Evolutionary conservation across 202 grass and related monocot genomes (phyloP).

Genomic region (Eragrostis tef): DNA sequence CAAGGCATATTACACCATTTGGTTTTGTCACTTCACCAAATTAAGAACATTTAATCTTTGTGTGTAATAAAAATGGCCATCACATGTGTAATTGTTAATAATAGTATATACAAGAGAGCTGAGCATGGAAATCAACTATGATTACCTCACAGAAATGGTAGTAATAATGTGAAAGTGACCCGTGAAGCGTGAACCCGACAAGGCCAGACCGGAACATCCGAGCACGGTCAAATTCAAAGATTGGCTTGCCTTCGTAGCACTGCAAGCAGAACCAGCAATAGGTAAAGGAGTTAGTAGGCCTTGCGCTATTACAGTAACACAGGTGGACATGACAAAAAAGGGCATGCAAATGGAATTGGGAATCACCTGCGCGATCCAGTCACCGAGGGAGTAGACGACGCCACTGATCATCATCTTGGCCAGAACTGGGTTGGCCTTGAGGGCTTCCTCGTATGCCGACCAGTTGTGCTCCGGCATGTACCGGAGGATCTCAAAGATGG

Average conservation of each 20-base stretch:
- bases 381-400: constrained; percentile 92
- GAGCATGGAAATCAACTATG: not conserved
- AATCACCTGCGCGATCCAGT: constrained; percentile 91
- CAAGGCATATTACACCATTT: not conserved
- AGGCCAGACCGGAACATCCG: constrained; percentile 89
- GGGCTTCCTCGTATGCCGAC: constrained; percentile 89
- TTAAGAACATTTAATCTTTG: not conserved
- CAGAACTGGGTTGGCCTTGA: constrained; percentile 89
- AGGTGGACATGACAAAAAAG: not conserved
- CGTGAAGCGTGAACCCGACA: constrained; percentile 90
- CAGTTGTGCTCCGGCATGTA: constrained; percentile 97
- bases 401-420: constrained; percentile 99
- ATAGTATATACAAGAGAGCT: not conserved
- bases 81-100: not conserved
- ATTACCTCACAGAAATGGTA: constrained; percentile 88
- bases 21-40: not conserved
- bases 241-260: constrained; percentile 90
- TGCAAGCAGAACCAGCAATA: constrained; percentile 38
- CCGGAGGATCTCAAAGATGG: constrained; percentile 82
- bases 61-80: not conserved
- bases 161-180: constrained; percentile 96
- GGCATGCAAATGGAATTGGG: not conserved
- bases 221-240: constrained; percentile 92
- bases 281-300: not conserved
- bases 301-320: not conserved